A percentile compares a stretch with the other conserved stretches of the same genome.
Evolutionary conservation across 352 stramenopile species (phyloP).

Genomic region (Globisporangium cylindrosporum): DNA sequence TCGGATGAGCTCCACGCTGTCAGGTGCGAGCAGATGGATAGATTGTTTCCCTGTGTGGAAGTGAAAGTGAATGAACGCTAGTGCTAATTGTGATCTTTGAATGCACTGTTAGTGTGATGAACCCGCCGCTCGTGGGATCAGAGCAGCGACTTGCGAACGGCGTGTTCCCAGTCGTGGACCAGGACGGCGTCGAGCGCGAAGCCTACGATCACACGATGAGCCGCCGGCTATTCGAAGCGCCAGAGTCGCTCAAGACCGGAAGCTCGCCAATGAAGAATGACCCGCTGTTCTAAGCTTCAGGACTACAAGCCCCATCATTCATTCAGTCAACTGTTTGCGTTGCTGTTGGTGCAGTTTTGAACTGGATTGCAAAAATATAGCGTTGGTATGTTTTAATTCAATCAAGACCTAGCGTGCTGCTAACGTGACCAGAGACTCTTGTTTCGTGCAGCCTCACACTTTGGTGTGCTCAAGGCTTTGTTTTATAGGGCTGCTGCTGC

Average conservation of each 20-base stretch:
- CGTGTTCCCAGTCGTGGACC: slow-evolving; percentile 70
- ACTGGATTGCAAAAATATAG: background rate
- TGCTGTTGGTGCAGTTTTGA: background rate
- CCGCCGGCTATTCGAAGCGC: slow-evolving; percentile 63
- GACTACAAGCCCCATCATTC: background rate
- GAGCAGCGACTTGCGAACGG: slow-evolving; percentile 51
- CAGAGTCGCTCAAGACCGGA: slow-evolving; percentile 71
- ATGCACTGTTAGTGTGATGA: slow-evolving; percentile 54
- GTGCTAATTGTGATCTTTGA: background rate
- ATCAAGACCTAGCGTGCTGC: background rate
- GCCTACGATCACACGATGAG: slow-evolving; percentile 47
- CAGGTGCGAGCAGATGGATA: slow-evolving; percentile 25
- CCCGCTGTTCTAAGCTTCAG: slow-evolving; percentile 53
- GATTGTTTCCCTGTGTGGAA: background rate
- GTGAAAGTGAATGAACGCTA: background rate
- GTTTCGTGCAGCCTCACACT: background rate
- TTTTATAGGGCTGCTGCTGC: background rate
- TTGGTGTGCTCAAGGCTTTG: background rate
- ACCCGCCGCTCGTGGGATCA: slow-evolving; percentile 60
- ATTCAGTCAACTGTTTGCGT: slow-evolving; percentile 2
- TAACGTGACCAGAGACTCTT: background rate
- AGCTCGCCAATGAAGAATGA: slow-evolving; percentile 81
- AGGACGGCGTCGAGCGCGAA: slow-evolving; percentile 58
- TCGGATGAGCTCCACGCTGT: slow-evolving; percentile 68
- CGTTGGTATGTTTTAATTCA: too few relatives aligned